phyloP scores from a whole-genome alignment of 805 yeast species.

The Komagataella ulmi region DNA sequence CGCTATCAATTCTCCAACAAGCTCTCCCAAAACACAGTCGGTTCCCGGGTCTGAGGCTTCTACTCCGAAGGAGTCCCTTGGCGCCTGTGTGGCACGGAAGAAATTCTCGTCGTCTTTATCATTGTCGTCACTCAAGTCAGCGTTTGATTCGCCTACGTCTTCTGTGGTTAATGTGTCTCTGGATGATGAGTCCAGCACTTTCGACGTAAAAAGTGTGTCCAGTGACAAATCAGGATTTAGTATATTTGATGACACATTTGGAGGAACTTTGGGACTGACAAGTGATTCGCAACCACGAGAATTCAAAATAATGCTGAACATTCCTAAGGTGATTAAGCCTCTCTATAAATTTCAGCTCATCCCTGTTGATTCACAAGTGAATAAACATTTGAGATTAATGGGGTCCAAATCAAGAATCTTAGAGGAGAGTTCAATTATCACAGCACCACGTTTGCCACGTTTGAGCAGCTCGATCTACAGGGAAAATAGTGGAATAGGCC shows the following conservation, averaged over 20 bases:
- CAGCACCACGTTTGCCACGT: constrained; percentile 12
- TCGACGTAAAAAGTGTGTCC: neutral
- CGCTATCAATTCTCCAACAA: neutral
- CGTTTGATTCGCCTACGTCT: neutral
- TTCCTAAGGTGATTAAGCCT: constrained; percentile 10
- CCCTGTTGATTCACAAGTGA: constrained; percentile 11
- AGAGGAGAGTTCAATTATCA: constrained; percentile 2
- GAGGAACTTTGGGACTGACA: neutral
- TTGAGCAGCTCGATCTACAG: constrained; percentile 2
- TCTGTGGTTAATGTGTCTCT: neutral
- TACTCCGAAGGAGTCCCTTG: neutral
- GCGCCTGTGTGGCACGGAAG: neutral
- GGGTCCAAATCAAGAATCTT: constrained; percentile 4
- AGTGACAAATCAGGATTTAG: neutral
- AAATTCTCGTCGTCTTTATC: neutral
- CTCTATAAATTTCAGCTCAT: constrained; percentile 14
- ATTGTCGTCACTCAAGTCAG: neutral
- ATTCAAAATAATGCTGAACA: constrained; percentile 3
- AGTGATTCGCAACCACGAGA: neutral
- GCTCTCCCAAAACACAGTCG: constrained; percentile 2
- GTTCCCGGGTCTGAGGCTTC: constrained; percentile 1
- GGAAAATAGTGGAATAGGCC: constrained; percentile 1
- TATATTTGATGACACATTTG: neutral
- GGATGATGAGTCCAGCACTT: neutral
- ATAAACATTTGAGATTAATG: neutral